Evolutionary conservation across 345 rosid species (phyloP), one percentile per base, ranked within the genome.

Genomic region (Dovyalis caffra): DNA sequence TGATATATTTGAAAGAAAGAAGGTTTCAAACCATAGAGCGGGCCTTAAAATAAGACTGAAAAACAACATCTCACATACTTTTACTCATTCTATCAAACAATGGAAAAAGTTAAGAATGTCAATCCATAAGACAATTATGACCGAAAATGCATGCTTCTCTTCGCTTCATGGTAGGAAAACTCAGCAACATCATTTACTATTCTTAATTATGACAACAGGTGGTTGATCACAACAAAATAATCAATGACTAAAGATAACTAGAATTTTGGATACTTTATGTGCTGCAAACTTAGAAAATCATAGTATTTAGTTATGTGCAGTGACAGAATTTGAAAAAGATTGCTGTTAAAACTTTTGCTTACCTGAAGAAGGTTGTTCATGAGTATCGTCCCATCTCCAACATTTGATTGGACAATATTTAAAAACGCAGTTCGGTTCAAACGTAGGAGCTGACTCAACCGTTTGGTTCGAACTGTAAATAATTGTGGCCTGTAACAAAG

Each of bases 281-380:
- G 25, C 14, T 61, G 16, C 35, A 45, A 35, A 25, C 38, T 61
- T 73, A 29, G 23, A n/a, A 43, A 73, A 73, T n/a, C 23, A 33
- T 12, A 47, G 38, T 15, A 37, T 56, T n/a, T 56, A 6, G 0
- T 61, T 72, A 37, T 28, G 67, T 16, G 28, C 35, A 29, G 23
- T 47, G 38, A 10, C 63, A 23, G 63, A 33, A 35, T 34, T 33
- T 70, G 73, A 32, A 33, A 70, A 20, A 1, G 56, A 6, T 32
- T 23, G 57, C 23, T 12, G 33, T 10, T 26, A 7, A 45, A 66
- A 23, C 6, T 53, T 70, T 29, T 70, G 62, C 79, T n/a, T 28
- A 88, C 98, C 90, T 92, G 91, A 80, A 95, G 97, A 77, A 91
- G 90, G 80, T 95, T 95, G 77, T 88, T 90, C 88, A 91, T 90